Conservation (phyloP, 2,329 filamentous ascomycete genomes). For the Paraphoma sp. region DNA sequence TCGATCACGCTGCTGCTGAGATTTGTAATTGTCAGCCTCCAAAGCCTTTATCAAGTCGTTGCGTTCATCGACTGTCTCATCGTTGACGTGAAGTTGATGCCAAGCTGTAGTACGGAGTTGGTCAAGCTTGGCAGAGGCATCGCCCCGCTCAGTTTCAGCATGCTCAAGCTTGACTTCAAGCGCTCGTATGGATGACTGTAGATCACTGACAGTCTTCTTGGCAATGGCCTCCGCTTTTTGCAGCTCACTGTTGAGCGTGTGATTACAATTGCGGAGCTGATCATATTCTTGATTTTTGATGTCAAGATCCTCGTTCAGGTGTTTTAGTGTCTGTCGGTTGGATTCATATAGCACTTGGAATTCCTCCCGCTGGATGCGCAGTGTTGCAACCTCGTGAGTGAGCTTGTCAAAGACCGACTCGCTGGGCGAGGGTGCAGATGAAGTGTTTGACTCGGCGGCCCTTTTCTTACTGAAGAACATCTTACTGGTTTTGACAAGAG, state of each 20-base stretch:
- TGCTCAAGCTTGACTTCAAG: not conserved
- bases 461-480: not conserved
- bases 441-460: not conserved
- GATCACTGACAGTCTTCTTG: not conserved
- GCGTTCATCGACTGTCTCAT: not conserved
- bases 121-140: not conserved
- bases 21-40: not conserved
- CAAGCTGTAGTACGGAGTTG: not conserved
- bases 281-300: not conserved
- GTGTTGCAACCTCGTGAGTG: not conserved
- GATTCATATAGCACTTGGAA: not conserved
- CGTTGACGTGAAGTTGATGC: not conserved
- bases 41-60: not conserved
- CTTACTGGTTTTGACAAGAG: not conserved
- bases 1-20: not conserved
- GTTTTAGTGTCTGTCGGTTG: not conserved
- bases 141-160: not conserved
- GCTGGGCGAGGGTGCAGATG: not conserved
- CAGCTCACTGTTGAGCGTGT: not conserved
- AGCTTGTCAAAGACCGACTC: not conserved
- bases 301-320: not conserved
- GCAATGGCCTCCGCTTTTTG: not conserved
- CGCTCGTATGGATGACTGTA: not conserved
- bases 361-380: not conserved
- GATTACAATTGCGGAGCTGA: not conserved